A percentile compares a stretch with the other conserved stretches of the same genome.
Evolutionary conservation across 768 basidiomycete species (phyloP).

Genomic region (Leccinum uliginosum): DNA sequence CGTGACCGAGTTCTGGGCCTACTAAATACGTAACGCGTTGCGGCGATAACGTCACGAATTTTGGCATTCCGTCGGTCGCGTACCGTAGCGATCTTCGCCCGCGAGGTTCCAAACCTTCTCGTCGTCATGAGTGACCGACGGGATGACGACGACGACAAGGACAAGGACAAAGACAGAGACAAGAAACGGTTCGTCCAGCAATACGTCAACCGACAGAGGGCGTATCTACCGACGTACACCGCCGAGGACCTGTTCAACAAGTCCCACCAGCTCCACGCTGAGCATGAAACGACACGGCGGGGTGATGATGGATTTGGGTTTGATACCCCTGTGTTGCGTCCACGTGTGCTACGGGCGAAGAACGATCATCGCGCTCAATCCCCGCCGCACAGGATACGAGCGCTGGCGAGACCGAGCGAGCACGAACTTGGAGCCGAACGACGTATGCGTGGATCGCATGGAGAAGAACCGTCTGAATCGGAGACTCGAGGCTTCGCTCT

Average conservation of each 20-base stretch:
- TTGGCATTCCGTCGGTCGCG: background rate
- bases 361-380: constrained; percentile 1
- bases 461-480: background rate
- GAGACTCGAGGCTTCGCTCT: constrained; percentile 1
- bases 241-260: constrained; percentile 32
- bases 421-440: background rate
- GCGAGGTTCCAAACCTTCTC: background rate
- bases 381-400: background rate
- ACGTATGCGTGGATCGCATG: background rate
- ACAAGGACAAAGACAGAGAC: constrained; percentile 18
- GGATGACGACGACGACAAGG: constrained; percentile 18
- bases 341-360: constrained; percentile 34
- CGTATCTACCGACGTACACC: constrained; percentile 41
- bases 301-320: constrained; percentile 36
- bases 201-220: constrained; percentile 48
- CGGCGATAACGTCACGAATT: background rate
- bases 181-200: constrained; percentile 39
- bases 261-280: constrained; percentile 10
- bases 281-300: background rate
- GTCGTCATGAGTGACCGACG: constrained; percentile 20
- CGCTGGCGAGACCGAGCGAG: background rate
- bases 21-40: background rate
- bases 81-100: background rate
- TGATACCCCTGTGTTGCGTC: constrained; percentile 52
- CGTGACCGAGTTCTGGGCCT: too few species aligned